These are phyloP conservation scores for Aspergillus bombycis DNA, from an alignment of 2,329 filamentous ascomycete species.

Conservation along the genomic window DNA sequence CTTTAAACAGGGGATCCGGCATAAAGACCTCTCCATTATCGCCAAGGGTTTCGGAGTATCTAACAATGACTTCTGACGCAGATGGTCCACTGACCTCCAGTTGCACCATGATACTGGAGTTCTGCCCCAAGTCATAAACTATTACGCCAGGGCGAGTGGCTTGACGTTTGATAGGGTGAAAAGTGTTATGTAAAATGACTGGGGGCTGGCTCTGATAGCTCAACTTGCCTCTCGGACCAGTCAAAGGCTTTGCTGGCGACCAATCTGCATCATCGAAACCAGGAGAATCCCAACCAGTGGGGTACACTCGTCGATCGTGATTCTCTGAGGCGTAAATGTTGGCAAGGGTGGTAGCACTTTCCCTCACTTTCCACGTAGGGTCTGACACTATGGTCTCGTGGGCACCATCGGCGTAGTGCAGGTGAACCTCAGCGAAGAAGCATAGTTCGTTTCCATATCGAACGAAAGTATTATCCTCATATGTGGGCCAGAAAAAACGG, in stretches of 20 bases:
- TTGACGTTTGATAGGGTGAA: slow-evolving; percentile 18
- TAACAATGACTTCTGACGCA: slow-evolving; percentile 22
- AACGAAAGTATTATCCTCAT: slow-evolving; percentile 31
- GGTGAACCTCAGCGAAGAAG: slow-evolving; percentile 29
- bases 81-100: slow-evolving; percentile 19
- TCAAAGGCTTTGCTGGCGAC: slow-evolving; percentile 24
- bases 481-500: slow-evolving; percentile 32
- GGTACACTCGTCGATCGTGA: slow-evolving; percentile 26
- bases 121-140: slow-evolving; percentile 28
- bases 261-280: slow-evolving; percentile 19
- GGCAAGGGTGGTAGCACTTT: slow-evolving; percentile 26
- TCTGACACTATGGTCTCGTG: slow-evolving; percentile 25
- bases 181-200: slow-evolving; percentile 26
- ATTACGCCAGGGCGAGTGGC: slow-evolving; percentile 18
- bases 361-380: slow-evolving; percentile 24
- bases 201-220: slow-evolving; percentile 28
- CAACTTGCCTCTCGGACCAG: slow-evolving; percentile 25
- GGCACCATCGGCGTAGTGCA: slow-evolving; percentile 23
- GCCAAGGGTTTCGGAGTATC: slow-evolving; percentile 23
- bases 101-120: slow-evolving; percentile 25
- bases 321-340: slow-evolving; percentile 30
- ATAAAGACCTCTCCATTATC: slow-evolving; percentile 26
- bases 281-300: slow-evolving; percentile 21
- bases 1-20: slow-evolving; percentile 29
- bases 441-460: slow-evolving; percentile 30